Base-by-base conservation (phyloP, 495 filamentous ascomycete genomes). In the Tirmania nivea region DNA sequence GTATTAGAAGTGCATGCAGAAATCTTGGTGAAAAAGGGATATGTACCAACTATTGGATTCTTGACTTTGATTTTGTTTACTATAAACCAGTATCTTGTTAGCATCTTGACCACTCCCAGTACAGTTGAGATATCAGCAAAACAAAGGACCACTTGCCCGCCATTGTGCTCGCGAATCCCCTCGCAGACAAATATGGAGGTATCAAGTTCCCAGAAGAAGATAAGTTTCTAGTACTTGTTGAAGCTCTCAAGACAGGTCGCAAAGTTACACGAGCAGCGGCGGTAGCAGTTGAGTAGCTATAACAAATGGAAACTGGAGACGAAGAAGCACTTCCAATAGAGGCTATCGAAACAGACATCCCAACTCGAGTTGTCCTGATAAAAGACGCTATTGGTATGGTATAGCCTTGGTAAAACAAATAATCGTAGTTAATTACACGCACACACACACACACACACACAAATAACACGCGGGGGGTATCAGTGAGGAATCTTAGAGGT, bases 51-150 rank as follows among this genome's bases (percentile, higher is more conserved):
- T 64, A 97, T 78, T 55, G 90, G 90, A 70, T 92, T 96, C 78
- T 88, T 81, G 66, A 95, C 88, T 74, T 90, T 85, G 74, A 95
- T 95, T 79, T 93, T 94, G 57, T 65, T 59, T 42, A 63, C 63
- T 65, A 52, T 36, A 39, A 35, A 52, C 31, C 1, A 20, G 12
- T 0, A 52, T 34, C 0, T 8, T 34, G 21, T 52, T n/a, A 34
- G 51, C 9, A 52, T 36, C 19, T 16, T 16, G 1, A 16, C 10
- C 25, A 31, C 25, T 7, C 25, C 25, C 1, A 7, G 25, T 31
- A 31, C 25, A n/a, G n/a, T n/a, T n/a, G n/a, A n/a, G n/a, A n/a
- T n/a, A 48, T 2, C 14, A 49, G 14, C n/a, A 34, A 50, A 4
- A n/a, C 2, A 1, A 19, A 52, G 42, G 45, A 19, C 36, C 37